Conservation (phyloP, 192 early-diverging fungal species). For the Lobosporangium transversale region DNA sequence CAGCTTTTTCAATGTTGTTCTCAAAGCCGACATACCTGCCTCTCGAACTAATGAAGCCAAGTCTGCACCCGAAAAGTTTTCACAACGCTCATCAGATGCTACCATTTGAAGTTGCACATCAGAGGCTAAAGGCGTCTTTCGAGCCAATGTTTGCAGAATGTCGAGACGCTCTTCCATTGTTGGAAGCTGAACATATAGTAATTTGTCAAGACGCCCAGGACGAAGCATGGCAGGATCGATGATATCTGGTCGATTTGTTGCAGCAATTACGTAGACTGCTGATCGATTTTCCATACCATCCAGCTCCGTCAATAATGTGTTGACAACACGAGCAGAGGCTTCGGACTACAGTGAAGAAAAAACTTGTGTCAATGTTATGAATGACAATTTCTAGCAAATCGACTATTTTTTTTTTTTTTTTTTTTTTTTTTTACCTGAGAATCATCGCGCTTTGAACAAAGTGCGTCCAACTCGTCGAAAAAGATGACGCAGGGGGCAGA, state of each 20-base stretch:
- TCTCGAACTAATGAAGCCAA: conserved; percentile 80
- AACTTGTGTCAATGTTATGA: too few relatives aligned
- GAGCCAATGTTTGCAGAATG: conserved; percentile 84
- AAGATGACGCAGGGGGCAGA: conserved; percentile 97
- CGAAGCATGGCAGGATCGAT: conserved; percentile 99
- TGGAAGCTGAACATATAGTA: conserved; percentile 98
- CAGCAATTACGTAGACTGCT: conserved; percentile 95
- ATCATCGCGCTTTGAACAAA: conserved; percentile 91
- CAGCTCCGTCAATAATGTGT: conserved; percentile 95
- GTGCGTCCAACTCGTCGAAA: conserved; percentile 97
- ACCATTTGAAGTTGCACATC: conserved; percentile 67
- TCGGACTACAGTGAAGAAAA: conserved; percentile 87
- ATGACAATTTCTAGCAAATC: too few relatives aligned
- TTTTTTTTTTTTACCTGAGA: conserved; percentile 69
- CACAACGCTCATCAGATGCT: conserved; percentile 72
- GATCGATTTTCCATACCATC: conserved; percentile 93
- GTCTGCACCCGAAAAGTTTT: conserved; percentile 82
- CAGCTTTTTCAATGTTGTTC: conserved; percentile 59
- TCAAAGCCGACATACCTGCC: conserved; percentile 84
- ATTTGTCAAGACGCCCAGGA: conserved; percentile 94
- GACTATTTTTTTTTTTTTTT: too few relatives aligned
- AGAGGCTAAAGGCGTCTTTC: conserved; percentile 77
- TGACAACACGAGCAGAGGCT: conserved; percentile 93
- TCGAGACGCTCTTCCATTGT: conserved; percentile 79
- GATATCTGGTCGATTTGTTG: conserved; percentile 97